Evolutionary conservation across 495 filamentous ascomycete species (phyloP), one percentile per base, ranked within the genome.

Genomic region (Staphylotrichum longicolle): DNA sequence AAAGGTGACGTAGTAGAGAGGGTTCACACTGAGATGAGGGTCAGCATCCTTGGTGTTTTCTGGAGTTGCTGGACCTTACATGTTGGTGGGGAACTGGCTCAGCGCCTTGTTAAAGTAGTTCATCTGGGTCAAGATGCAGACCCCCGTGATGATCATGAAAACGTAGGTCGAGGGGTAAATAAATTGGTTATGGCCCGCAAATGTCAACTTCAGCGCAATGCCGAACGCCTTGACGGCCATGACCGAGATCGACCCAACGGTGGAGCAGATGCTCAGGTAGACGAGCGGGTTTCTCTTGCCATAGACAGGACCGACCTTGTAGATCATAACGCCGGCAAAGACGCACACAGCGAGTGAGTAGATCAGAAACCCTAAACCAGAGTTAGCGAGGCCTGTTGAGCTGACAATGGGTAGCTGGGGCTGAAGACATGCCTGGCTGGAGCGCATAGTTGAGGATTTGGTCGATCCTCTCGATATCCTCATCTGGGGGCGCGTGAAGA

Each of bases 61-160:
- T 27, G 20, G 20, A 27, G 20, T 27, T 27, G 20, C 20, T 27
- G 20, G 33, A 40, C 54, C 68, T 12, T 84, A 97, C 93, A 98
- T 91, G 57, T 91, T 93, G 33, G 95, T 97, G 14, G 91, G 91
- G 77, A 97, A 98, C 69, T 96, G 91, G 75, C 90, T 96, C 65
- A 98, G 80, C 35, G 94, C 94, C 75, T 98, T 98, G 80, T 98
- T 98, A 75, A 98, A 96, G 75, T 98, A 98, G 76, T 98, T 98
- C 95, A 98, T 96, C 78, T 98, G 94, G 20, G 91, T 96, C 54
- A 98, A 74, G 72, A 98, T 98, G 77, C 94, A 98, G 62, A 96
- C 91, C 3, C 78, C 83, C 0, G 91, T 92, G 44, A 98, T 86
- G 67, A 98, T 97, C 69, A 89, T 86, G 70, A 98, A 98, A 50